A percentile compares a stretch with the other conserved stretches of the same genome.
Evolutionary conservation across 495 filamentous ascomycete genomes (phyloP).

Genomic region (Aspergillus ellipticus): DNA sequence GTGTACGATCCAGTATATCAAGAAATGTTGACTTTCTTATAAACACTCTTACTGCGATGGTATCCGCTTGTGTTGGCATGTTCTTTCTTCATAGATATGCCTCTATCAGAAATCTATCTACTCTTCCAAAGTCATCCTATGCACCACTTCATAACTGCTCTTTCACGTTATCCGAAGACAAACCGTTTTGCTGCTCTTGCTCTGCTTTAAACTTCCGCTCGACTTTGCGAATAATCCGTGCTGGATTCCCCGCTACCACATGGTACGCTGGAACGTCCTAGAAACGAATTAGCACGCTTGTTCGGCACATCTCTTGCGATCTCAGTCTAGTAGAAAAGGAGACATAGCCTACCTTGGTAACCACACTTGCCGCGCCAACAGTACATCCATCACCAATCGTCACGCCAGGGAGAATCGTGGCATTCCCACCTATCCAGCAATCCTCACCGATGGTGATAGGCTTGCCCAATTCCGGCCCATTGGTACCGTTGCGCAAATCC

Average conservation of each 20-base stretch:
- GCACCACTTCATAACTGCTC: too few species aligned
- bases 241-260: slow-evolving; percentile 8
- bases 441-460: slow-evolving; percentile 72
- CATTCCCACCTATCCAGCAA: slow-evolving; percentile 77
- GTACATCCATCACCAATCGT: slow-evolving; percentile 46
- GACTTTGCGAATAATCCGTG: not conserved
- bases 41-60: too few species aligned
- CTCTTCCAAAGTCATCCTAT: too few species aligned
- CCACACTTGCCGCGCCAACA: slow-evolving; percentile 40
- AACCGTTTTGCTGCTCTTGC: too few species aligned
- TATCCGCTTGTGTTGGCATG: too few species aligned
- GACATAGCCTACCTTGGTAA: slow-evolving; percentile 28
- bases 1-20: too few species aligned
- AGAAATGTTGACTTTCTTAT: too few species aligned
- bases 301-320: too few species aligned
- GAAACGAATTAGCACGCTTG: not conserved
- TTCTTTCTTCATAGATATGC: too few species aligned
- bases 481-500: slow-evolving; percentile 57
- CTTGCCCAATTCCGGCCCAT: slow-evolving; percentile 65
- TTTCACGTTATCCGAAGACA: too few species aligned
- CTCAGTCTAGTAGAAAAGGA: not conserved
- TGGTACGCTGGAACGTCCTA: slow-evolving; percentile 4
- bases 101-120: too few species aligned
- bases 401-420: slow-evolving; percentile 67
- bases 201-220: too few species aligned